phyloP scores from a whole-genome alignment of 495 filamentous ascomycete species.

The Penicillium antarcticum region DNA sequence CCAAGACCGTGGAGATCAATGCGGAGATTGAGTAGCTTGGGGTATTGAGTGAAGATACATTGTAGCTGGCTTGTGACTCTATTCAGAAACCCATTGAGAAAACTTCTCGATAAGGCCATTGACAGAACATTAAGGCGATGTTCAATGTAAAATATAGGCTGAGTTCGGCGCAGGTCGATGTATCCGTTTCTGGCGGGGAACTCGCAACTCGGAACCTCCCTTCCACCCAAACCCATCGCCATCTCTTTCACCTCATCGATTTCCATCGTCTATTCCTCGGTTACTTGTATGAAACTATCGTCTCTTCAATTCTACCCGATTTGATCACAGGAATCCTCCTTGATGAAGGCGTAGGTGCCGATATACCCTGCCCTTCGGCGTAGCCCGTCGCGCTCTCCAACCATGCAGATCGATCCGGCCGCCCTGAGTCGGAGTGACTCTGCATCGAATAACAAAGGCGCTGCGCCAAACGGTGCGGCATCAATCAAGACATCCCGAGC shows the following conservation, averaged over 20 bases:
- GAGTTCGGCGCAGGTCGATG: conserved; percentile 10
- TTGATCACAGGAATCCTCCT: conserved; percentile 15
- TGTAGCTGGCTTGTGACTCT: conserved; percentile 48
- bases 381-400: conserved; percentile 43
- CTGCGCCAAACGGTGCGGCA: conserved; percentile 54
- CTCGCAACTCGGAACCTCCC: conserved; percentile 18
- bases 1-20: conserved; percentile 44
- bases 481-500: conserved; percentile 54
- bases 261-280: conserved; percentile 29
- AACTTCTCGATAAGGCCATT: too few species aligned
- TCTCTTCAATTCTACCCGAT: conserved; percentile 1
- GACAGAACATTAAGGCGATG: too few species aligned
- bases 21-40: conserved; percentile 55
- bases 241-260: conserved; percentile 13
- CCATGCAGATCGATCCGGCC: conserved; percentile 85
- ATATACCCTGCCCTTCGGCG: conserved; percentile 37
- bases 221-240: conserved; percentile 26
- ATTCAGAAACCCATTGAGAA: background rate
- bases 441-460: conserved; percentile 57
- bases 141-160: background rate
- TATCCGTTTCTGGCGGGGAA: conserved; percentile 34
- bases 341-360: conserved; percentile 43
- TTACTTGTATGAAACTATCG: conserved; percentile 11
- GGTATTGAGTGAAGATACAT: conserved; percentile 64
- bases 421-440: conserved; percentile 71